These are phyloP conservation scores for Pseudogymnoascus sp. DNA, from an alignment of 2,329 filamentous ascomycete species.

Conservation along the genomic window DNA sequence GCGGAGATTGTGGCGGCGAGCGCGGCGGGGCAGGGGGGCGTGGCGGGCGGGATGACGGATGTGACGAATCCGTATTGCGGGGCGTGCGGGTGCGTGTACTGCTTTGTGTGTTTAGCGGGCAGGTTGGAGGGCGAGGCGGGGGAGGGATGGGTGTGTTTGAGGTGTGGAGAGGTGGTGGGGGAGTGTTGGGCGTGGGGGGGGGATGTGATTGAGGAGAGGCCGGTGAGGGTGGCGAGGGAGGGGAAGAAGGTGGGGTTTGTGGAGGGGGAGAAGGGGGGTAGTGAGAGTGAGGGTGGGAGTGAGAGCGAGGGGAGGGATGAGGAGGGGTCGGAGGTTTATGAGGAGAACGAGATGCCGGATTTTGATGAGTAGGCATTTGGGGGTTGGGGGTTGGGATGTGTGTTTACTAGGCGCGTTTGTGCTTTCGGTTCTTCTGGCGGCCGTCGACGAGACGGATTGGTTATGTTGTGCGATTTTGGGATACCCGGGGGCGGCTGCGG, in stretches of 20 bases:
- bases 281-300: slow-evolving; percentile 8
- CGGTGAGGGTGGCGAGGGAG: slow-evolving; percentile 25
- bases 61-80: slow-evolving; percentile 95
- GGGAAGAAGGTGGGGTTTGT: slow-evolving; percentile 56
- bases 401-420: slow-evolving; percentile 5
- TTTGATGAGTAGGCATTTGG: slow-evolving; percentile 11
- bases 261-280: slow-evolving; percentile 29
- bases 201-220: slow-evolving; percentile 61
- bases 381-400: neutral
- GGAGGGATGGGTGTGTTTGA: slow-evolving; percentile 84
- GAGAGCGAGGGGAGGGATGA: slow-evolving; percentile 12
- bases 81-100: slow-evolving; percentile 87
- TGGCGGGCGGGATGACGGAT: slow-evolving; percentile 84
- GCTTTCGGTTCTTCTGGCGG: slow-evolving; percentile 4
- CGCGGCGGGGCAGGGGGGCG: slow-evolving; percentile 60
- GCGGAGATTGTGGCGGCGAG: slow-evolving; percentile 66
- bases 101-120: slow-evolving; percentile 89
- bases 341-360: slow-evolving; percentile 27
- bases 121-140: slow-evolving; percentile 87
- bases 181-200: slow-evolving; percentile 88
- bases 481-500: slow-evolving; percentile 1
- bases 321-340: slow-evolving; percentile 27
- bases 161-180: slow-evolving; percentile 76
- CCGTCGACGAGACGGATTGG: neutral
- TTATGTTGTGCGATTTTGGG: slow-evolving; percentile 4